Conservation (phyloP, 345 rosid species). For the Excoecaria agallocha region DNA sequence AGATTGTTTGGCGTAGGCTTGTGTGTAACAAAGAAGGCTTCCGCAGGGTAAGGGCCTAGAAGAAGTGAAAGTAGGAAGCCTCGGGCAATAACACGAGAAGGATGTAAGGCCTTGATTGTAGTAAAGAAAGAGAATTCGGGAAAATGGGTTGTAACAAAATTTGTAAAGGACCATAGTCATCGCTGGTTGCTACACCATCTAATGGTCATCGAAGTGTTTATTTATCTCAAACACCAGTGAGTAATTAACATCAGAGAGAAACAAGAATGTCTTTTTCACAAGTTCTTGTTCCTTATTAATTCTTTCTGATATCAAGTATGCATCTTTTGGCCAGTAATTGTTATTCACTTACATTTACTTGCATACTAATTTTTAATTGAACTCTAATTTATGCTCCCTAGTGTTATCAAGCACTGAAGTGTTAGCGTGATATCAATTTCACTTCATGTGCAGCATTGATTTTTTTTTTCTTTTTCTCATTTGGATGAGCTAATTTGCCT, state of each 20-base stretch:
- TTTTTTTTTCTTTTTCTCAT: background rate
- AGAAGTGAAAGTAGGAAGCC: slow-evolving; percentile 40
- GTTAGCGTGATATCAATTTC: background rate
- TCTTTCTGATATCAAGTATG: background rate
- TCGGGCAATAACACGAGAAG: slow-evolving; percentile 46
- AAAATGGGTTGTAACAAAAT: slow-evolving; percentile 39
- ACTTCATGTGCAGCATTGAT: background rate
- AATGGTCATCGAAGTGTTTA: slow-evolving; percentile 25
- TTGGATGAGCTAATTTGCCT: background rate
- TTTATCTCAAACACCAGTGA: slow-evolving; percentile 26
- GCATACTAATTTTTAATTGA: background rate
- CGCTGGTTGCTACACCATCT: slow-evolving; percentile 24
- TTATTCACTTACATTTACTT: background rate
- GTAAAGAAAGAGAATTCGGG: slow-evolving; percentile 45
- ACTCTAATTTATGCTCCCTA: background rate
- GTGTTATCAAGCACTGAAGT: background rate
- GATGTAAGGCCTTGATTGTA: slow-evolving; percentile 50
- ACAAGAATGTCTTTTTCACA: background rate
- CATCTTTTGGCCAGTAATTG: background rate
- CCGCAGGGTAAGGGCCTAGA: slow-evolving; percentile 36
- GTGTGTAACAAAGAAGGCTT: slow-evolving; percentile 56
- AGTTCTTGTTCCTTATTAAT: background rate
- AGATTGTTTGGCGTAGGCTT: slow-evolving; percentile 43
- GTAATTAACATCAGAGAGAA: background rate
- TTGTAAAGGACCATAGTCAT: slow-evolving; percentile 54